Conservation (phyloP, 768 basidiomycete species). For the Macrolepiota albuminosa region DNA sequence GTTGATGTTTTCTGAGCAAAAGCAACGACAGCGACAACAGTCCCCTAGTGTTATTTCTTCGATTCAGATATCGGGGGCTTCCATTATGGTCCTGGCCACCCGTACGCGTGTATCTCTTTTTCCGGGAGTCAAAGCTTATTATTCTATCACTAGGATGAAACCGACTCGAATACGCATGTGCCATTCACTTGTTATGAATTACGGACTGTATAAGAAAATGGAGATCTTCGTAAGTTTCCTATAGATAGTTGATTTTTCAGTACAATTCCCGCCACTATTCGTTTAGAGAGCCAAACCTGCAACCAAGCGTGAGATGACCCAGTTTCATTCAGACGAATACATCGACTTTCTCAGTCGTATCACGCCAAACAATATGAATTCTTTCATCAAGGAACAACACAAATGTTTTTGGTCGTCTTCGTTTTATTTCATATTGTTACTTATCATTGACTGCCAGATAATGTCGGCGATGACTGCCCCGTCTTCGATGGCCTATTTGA, state of each 20-base stretch:
- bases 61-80: constrained; percentile 99
- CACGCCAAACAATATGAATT: constrained; percentile 92
- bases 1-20: constrained; percentile 27
- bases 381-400: constrained; percentile 90
- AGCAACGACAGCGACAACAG: constrained; percentile 6
- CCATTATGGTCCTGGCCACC: constrained; percentile 98
- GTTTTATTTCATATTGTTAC: background rate
- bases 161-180: constrained; percentile 99
- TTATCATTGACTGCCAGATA: constrained; percentile 50
- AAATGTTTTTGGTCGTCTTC: constrained; percentile 60
- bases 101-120: constrained; percentile 35
- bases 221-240: constrained; percentile 89
- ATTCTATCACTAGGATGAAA: constrained; percentile 66
- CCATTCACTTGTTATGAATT: constrained; percentile 99
- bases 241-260: background rate
- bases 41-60: constrained; percentile 91
- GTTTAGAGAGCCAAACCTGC: constrained; percentile 94
- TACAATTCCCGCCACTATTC: background rate
- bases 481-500: constrained; percentile 99
- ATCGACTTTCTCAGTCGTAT: constrained; percentile 95
- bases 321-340: constrained; percentile 99
- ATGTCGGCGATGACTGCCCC: constrained; percentile 98
- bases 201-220: constrained; percentile 99
- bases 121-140: constrained; percentile 7
- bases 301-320: constrained; percentile 99